Evolutionary conservation across 192 early-diverging fungal genomes (phyloP).

Genomic region (Coemansia sp.): DNA sequence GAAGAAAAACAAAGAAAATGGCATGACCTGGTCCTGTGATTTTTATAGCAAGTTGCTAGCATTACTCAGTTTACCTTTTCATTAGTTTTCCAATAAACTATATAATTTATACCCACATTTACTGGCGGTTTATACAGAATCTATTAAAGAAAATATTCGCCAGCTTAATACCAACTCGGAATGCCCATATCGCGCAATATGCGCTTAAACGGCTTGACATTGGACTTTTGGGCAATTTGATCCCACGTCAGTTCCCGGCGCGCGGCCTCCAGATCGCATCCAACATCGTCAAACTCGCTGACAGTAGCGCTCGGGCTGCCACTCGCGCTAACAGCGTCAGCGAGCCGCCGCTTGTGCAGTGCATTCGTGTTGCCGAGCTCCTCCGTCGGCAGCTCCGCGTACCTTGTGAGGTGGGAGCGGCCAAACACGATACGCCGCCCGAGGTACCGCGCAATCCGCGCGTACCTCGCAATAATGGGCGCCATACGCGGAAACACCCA

Average conservation of each 20-base stretch:
- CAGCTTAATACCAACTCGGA: conserved; percentile 51
- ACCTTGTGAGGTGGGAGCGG: conserved; percentile 9
- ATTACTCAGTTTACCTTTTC: too few species aligned
- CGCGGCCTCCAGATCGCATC: conserved; percentile 25
- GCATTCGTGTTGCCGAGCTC: background rate
- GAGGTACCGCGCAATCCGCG: conserved; percentile 21
- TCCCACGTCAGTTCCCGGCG: conserved; percentile 33
- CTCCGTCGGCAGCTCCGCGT: conserved; percentile 9
- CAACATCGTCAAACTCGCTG: too few species aligned
- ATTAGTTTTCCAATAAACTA: too few species aligned
- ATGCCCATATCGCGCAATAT: conserved; percentile 52
- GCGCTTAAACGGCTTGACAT: conserved; percentile 46
- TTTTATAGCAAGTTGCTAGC: too few species aligned
- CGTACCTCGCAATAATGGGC: conserved; percentile 15
- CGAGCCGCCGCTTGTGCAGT: conserved; percentile 5
- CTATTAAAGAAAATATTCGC: too few species aligned
- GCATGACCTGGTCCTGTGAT: too few species aligned
- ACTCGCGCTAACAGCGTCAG: background rate
- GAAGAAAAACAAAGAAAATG: too few species aligned
- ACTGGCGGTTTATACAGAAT: too few species aligned
- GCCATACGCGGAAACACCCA: conserved; percentile 46
- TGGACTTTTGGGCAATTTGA: conserved; percentile 38
- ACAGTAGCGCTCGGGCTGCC: conserved; percentile 27
- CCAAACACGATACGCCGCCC: conserved; percentile 16
- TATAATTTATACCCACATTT: too few species aligned